Evolutionary conservation across 331 rosid genomes (phyloP).

Genomic region (Acacia concinna): DNA sequence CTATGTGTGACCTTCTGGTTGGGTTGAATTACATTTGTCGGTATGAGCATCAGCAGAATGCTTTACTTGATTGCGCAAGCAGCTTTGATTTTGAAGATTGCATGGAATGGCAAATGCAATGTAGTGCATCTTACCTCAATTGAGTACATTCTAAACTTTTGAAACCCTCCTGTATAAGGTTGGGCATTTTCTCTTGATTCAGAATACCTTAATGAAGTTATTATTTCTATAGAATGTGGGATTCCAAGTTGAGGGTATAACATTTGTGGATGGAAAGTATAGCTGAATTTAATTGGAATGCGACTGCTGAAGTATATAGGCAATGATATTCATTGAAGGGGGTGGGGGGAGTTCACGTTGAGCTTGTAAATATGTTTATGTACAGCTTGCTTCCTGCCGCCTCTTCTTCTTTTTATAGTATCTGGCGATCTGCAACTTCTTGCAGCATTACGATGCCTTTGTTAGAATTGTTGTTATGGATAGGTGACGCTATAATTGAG

Average conservation of each 20-base stretch:
- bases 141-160: conserved; percentile 41
- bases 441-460: conserved; percentile 8
- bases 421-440: conserved; percentile 2
- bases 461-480: conserved; percentile 19
- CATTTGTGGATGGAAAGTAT: conserved; percentile 45
- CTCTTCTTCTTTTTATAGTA: conserved; percentile 18
- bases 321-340: conserved; percentile 21
- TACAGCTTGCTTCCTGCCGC: conserved; percentile 27
- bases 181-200: conserved; percentile 44
- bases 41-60: conserved; percentile 92
- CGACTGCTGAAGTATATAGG: conserved; percentile 24
- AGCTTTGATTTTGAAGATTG: conserved; percentile 93
- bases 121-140: conserved; percentile 56
- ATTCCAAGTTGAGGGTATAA: conserved; percentile 34
- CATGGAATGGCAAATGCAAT: conserved; percentile 81
- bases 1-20: conserved; percentile 76
- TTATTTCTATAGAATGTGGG: conserved; percentile 37
- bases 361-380: conserved; percentile 34
- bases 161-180: conserved; percentile 35
- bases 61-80: conserved; percentile 81
- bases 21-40: conserved; percentile 95
- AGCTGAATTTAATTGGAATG: conserved; percentile 42
- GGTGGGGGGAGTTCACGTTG: background rate
- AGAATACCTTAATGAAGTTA: conserved; percentile 27
- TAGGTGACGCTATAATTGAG: conserved; percentile 9